Base-by-base conservation (phyloP, 192 early-diverging fungal species). In the Coemansia sp. region DNA sequence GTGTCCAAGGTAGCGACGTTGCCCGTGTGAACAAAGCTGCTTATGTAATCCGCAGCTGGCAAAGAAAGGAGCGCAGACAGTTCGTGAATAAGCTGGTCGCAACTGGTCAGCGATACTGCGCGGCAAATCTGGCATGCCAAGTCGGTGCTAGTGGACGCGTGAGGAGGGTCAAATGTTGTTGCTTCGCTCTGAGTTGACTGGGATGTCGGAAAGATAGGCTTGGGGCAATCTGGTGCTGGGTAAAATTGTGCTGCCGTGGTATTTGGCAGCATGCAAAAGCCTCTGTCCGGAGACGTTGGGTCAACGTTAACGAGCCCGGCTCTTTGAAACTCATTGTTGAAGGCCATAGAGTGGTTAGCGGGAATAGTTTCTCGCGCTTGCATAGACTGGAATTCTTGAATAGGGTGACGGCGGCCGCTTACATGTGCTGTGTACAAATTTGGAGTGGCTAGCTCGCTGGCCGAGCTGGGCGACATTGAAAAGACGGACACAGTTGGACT, bases 311-410 rank as follows among this genome's bases (percentile, higher is more conserved):
- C 37, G n/a, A 62, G 36, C 26, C 60, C 48, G 4, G 9, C 43
- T 62, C 35, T 22, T 26, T 53, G 52, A 35, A 53, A 34, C 52
- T 53, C 52, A 8, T 11, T 12, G 18, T 32, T 32, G 9, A 53
- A 18, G 15, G 32, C 33, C 27, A 5, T 1, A 18, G 52, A 35
- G 32, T 29, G 42, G 24, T 14, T 18, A 22, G 19, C 36, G 5
- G 22, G 15, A 10, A 62, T 41, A n/a, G 46, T 46, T 29, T 44
- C 60, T 46, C 60, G 44, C 48, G n/a, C 60, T 27, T 62, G 60
- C 35, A 50, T 44, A 14, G 43, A 19, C 34, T 53, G 60, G 36
- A 62, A 53, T 37, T 62, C 60, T 18, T 35, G 12, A 24, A 62
- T 22, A n/a, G 48, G 60, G 7, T 37, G 60, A 4, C 60, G 44